Evolutionary conservation across 768 basidiomycete genomes (phyloP), one percentile per base, ranked within the genome.

Genomic region (Boletellus ananas): DNA sequence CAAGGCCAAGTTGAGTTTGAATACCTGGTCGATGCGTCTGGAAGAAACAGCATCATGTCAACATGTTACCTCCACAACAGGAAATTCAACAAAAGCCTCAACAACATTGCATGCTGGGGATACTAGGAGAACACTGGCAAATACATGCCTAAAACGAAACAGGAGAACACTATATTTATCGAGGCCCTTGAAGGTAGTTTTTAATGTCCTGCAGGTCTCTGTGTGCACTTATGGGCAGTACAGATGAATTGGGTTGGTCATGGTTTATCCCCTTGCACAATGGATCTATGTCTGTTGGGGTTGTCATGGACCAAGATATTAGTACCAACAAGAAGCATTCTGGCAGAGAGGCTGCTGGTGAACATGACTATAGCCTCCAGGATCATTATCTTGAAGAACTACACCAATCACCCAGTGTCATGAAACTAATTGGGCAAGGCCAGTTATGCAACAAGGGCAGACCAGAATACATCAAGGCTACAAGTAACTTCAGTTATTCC

Each of bases 1-100:
- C 18, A 4, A 3, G 45, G 45, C 17, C 45, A 25, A 2, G 27
- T 18, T 17, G 45, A 45, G 9, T 45, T 45, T n/a, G 35, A 37
- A 14, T 45, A 45, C 25, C 27, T 45, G 45, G 45, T 45, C 35
- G 45, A 45, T 25, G 45, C 45, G 12, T 45, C 45, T 12, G 45
- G 43, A 12, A 44, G 33, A 16, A 44, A 44, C 33, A 33, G 45
- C 13, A 37, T 45, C 45, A 45, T 45, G 45, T 45, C 45, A 4
- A 37, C 35, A 4, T 25, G 35, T 12, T 37, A 37, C 25, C 45
- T 45, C 25, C 25, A 45, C 45, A 45, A 37, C 45, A 35, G 45
- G 35, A 37, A 29, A 17, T 45, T 45, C 35, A 45, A 45, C 27
- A 36, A 37, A 27, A 45, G 25, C 17, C 45, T 37, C 25, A 37